phyloP scores from a whole-genome alignment of 495 filamentous ascomycete species.

The Penicillium canescens region DNA sequence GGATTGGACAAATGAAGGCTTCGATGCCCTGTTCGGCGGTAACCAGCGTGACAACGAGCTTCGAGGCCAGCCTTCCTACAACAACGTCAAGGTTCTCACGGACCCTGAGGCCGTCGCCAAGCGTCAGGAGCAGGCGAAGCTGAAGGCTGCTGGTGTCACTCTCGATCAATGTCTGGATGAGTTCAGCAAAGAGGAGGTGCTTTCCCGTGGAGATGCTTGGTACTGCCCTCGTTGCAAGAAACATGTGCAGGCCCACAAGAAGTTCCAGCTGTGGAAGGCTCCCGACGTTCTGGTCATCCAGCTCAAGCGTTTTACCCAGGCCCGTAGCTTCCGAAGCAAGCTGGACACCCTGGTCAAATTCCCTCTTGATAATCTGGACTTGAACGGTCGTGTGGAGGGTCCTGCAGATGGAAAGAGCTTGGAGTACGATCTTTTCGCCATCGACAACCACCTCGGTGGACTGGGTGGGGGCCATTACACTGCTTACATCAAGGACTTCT shows the following conservation, averaged over 20 bases:
- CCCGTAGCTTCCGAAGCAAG: constrained; percentile 75
- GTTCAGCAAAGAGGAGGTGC: constrained; percentile 85
- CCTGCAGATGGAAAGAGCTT: constrained; percentile 75
- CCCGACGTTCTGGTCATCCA: constrained; percentile 95
- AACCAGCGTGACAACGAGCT: constrained; percentile 40
- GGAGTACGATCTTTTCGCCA: constrained; percentile 89
- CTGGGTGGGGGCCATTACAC: constrained; percentile 95
- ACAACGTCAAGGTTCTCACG: constrained; percentile 47
- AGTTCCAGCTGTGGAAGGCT: constrained; percentile 93
- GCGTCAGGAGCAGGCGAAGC: constrained; percentile 57
- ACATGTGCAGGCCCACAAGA: constrained; percentile 87
- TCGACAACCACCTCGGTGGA: constrained; percentile 93
- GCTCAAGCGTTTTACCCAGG: constrained; percentile 83
- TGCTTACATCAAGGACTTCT: constrained; percentile 87
- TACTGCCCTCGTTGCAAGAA: constrained; percentile 96
- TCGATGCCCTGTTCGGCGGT: constrained; percentile 68
- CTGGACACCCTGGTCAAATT: constrained; percentile 90
- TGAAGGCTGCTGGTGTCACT: constrained; percentile 68
- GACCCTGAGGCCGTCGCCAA: constrained; percentile 69
- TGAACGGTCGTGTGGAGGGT: constrained; percentile 74
- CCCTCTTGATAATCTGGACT: constrained; percentile 82
- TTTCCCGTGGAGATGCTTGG: constrained; percentile 95
- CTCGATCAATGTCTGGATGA: constrained; percentile 92
- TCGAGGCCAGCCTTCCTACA: constrained; percentile 55
- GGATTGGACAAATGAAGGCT: constrained; percentile 72